Base-by-base conservation (phyloP, 768 basidiomycete species). In the Trametes gibbosa region DNA sequence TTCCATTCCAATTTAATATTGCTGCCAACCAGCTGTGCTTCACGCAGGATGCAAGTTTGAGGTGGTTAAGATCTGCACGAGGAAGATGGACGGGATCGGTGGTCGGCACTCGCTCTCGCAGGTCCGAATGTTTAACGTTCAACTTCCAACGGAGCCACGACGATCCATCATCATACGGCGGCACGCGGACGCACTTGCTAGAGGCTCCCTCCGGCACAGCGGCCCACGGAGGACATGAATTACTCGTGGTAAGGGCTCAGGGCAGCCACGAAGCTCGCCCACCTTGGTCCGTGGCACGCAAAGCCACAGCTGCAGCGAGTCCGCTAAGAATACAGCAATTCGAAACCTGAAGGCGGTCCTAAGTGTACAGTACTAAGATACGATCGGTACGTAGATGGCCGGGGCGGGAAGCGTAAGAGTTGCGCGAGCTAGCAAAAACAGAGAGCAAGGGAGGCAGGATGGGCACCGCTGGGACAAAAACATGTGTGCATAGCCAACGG, bases 241-340 rank as follows among this genome's bases (percentile, higher is more conserved):
- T 10, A 32, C 29, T 10, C 10, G 29, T 8, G 43, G 23, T 23
- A 14, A 32, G 27, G 46, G 29, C 29, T 32, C 29, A 32, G 29
- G 40, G 25, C 16, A 17, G 27, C 16, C 16, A 42, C 51, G 51
- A 41, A 39, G 51, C 19, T 52, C 50, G 25, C n/a, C n/a, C n/a
- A n/a, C n/a, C n/a, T n/a, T n/a, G n/a, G n/a, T n/a, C n/a, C n/a
- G n/a, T n/a, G n/a, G n/a, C 29, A 32, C 29, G 29, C 29, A 32
- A 32, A 32, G 29, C 5, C 47, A 32, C 48, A 29, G 47, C n/a
- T 41, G 34, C 47, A 25, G 47, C 47, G 46, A 12, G 46, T 23
- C 19, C 25, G 19, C 47, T 56, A 49, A 40, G 37, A 56, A 56
- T 56, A 49, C 55, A 50, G 54, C 37, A n/a, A 56, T 40, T 23